Conservation (phyloP, 768 basidiomycete genomes). For the Crucibulum laeve region DNA sequence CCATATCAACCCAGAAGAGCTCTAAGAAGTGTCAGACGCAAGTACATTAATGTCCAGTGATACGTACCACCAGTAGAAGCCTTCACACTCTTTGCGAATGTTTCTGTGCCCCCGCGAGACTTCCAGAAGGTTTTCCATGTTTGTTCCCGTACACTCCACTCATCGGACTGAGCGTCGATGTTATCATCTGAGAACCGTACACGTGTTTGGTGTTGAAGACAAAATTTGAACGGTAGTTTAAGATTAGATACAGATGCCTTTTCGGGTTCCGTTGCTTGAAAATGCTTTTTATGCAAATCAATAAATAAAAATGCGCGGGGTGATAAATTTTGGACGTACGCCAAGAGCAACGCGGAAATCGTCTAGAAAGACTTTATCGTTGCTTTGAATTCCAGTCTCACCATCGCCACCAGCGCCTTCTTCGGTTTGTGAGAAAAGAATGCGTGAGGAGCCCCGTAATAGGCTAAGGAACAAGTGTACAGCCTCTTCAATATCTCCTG, state of each 20-base stretch:
- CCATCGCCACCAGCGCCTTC: slow-evolving; percentile 8
- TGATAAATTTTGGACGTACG: slow-evolving; percentile 36
- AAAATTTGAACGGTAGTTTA: slow-evolving; percentile 65
- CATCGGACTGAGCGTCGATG: slow-evolving; percentile 31
- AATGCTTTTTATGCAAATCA: slow-evolving; percentile 49
- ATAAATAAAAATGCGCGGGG: background rate
- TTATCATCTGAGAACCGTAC: slow-evolving; percentile 54
- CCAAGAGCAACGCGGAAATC: slow-evolving; percentile 87
- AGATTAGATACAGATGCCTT: slow-evolving; percentile 39
- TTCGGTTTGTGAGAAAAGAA: background rate
- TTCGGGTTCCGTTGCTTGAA: slow-evolving; percentile 53
- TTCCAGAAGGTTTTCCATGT: slow-evolving; percentile 63
- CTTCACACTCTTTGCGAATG: slow-evolving; percentile 49
- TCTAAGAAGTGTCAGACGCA: slow-evolving; percentile 35
- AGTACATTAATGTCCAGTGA: background rate
- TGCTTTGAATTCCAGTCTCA: slow-evolving; percentile 14
- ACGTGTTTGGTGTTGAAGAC: slow-evolving; percentile 49
- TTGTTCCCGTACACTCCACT: slow-evolving; percentile 66
- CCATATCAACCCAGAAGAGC: slow-evolving; percentile 72
- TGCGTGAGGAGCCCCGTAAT: slow-evolving; percentile 42
- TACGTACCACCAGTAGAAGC: slow-evolving; percentile 58
- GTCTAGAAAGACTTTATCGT: slow-evolving; percentile 73
- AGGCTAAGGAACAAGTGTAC: slow-evolving; percentile 75
- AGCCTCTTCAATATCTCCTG: slow-evolving; percentile 78
- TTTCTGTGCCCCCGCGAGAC: slow-evolving; percentile 46